Evolutionary conservation across 2,329 filamentous ascomycete species (phyloP).

Genomic region (Xylaria arbuscula): DNA sequence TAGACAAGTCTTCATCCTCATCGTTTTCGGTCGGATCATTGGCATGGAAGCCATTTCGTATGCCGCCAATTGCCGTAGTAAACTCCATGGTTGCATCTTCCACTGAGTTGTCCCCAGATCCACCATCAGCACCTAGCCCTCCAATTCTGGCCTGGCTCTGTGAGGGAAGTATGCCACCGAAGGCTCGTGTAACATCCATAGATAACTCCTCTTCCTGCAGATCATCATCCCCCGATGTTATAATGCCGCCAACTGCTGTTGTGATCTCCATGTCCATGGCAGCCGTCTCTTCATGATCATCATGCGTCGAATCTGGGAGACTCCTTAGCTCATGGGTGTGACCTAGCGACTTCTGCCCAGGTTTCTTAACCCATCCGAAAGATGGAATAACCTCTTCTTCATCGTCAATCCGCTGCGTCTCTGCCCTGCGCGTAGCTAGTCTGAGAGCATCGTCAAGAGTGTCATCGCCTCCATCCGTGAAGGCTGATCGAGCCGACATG

Average conservation of each 20-base stretch:
- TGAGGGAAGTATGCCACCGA: slow-evolving; percentile 79
- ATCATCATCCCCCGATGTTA: slow-evolving; percentile 52
- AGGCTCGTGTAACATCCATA: slow-evolving; percentile 90
- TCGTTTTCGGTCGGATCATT: slow-evolving; percentile 54
- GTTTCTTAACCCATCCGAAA: slow-evolving; percentile 78
- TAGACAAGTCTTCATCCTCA: slow-evolving; percentile 77
- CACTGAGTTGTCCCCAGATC: slow-evolving; percentile 54
- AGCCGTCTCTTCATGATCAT: slow-evolving; percentile 54
- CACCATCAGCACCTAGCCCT: slow-evolving; percentile 39
- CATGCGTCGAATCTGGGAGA: slow-evolving; percentile 40
- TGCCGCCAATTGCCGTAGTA: slow-evolving; percentile 80
- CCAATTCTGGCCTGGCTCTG: slow-evolving; percentile 45
- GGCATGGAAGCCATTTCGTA: slow-evolving; percentile 56
- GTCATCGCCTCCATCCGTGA: slow-evolving; percentile 73
- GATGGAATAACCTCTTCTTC: slow-evolving; percentile 79
- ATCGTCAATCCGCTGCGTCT: slow-evolving; percentile 74
- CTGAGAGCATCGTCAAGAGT: slow-evolving; percentile 81
- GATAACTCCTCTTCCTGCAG: slow-evolving; percentile 77
- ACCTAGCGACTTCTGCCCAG: slow-evolving; percentile 48
- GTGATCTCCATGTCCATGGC: slow-evolving; percentile 69
- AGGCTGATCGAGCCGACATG: slow-evolving; percentile 63
- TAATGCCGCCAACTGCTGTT: slow-evolving; percentile 65
- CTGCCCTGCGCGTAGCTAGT: slow-evolving; percentile 79
- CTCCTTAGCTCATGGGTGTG: slow-evolving; percentile 60
- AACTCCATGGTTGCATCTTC: slow-evolving; percentile 86